These are phyloP conservation scores for Neonothopanus nambi DNA, from an alignment of 1,284 basidiomycete genomes.

Conservation along the genomic window DNA sequence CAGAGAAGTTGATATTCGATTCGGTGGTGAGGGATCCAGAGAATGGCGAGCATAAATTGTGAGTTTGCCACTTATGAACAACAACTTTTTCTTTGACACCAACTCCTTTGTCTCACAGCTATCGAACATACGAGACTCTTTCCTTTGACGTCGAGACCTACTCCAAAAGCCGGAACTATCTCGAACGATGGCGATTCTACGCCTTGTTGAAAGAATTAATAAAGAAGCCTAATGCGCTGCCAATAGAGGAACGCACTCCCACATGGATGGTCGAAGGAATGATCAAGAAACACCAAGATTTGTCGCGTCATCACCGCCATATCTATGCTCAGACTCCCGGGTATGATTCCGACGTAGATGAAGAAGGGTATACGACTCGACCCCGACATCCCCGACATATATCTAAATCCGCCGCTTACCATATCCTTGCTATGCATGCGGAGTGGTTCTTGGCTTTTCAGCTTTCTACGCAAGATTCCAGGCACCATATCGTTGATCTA, in stretches of 20 bases:
- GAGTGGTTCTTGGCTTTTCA: conserved; percentile 54
- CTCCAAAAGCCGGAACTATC: conserved; percentile 44
- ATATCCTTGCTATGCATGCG: conserved; percentile 47
- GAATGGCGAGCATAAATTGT: too few relatives aligned
- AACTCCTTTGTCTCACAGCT: too few relatives aligned
- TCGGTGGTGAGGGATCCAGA: too few relatives aligned
- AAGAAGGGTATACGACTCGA: conserved; percentile 24
- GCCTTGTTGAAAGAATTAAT: conserved; percentile 36
- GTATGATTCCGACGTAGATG: conserved; percentile 34
- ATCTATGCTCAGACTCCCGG: conserved; percentile 33
- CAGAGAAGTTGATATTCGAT: too few relatives aligned
- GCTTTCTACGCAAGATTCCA: conserved; percentile 24
- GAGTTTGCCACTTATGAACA: too few relatives aligned
- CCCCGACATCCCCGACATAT: conserved; percentile 41
- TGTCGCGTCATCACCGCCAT: conserved; percentile 30
- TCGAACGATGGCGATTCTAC: conserved; percentile 40
- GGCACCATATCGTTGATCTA: conserved; percentile 38
- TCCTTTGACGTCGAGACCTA: conserved; percentile 47
- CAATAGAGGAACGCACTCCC: conserved; percentile 40
- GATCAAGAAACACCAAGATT: conserved; percentile 26
- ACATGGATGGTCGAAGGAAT: conserved; percentile 47
- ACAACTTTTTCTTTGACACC: too few relatives aligned
- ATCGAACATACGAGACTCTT: neutral
- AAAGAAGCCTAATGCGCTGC: conserved; percentile 30
- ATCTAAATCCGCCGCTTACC: conserved; percentile 43